Evolutionary conservation across 768 basidiomycete genomes (phyloP), one percentile per base, ranked within the genome.

Genomic region (Lyophyllum decastes): DNA sequence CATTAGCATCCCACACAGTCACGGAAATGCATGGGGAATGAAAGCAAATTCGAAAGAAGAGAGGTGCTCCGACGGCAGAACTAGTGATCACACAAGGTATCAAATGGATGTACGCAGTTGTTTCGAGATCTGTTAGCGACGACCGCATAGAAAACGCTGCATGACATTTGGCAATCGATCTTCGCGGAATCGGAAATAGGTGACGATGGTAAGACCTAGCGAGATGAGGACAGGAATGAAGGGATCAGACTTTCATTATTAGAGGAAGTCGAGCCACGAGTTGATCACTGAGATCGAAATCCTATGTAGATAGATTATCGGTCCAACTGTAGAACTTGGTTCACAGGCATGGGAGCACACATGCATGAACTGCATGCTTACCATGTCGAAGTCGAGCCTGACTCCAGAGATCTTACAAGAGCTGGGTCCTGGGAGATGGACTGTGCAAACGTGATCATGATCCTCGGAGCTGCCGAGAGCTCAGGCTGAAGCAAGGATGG

Each of bases 161-260:
- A 38, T 54, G 50, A 44, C 45, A 54, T 59, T 49, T 52, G 34
- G 38, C 35, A 64, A 66, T 71, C 61, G 66, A 72, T 70, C 67
- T 66, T 73, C 69, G 68, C 68, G 68, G 68, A 64, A 70, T 67
- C 64, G 66, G 68, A 75, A 72, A 71, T 74, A 70, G 65, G 66
- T 68, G 50, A 49, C 35, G 30, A 40, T 30, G 45, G 47, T 24
- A 54, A 44, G 49, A 45, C 49, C 21, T 35, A 52, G 48, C 49
- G 35, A 44, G 44, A 59, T 41, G 49, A 64, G 54, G 45, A 40
- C 49, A 12, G 48, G 41, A 33, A 55, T 55, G 40, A 58, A 62
- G 48, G 34, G 55, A 30, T 35, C 58, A 25, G 30, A 55, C 35
- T 52, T 60, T 65, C 48, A 54, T 58, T 66, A 60, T 59, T 52